Base-by-base conservation (phyloP, 75 land plant species). In the Pinus taeda region DNA sequence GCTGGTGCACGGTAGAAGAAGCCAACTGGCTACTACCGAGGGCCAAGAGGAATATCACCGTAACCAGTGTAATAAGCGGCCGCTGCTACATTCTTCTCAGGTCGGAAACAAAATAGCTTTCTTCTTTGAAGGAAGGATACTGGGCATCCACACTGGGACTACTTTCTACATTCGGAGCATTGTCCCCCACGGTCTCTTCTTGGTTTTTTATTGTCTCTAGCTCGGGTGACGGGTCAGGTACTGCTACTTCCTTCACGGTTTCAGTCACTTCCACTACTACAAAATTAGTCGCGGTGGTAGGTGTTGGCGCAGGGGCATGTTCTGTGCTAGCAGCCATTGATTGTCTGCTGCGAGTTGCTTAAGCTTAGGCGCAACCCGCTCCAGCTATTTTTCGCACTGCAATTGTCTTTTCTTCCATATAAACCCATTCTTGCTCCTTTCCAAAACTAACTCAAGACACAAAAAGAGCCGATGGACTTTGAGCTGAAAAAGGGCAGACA, bases 41-140 rank as follows among this genome's bases (percentile, higher is more conserved):
- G 62, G 0, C 62, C 20, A 60, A 20, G 2, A 49, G 53, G 9
- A 49, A 49, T 49, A 49, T 49, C 53, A 49, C 53, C 12, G 11
- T 49, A 49, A 49, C 11, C 53, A 49, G 12, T 8, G 53, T 49
- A 49, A 49, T 49, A 49, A 9, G 53, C 53, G 53, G 53, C 11
- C 8, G 53, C 53, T 49, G 53, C 53, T 49, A 11, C 53, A 49
- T 49, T 49, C 53, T 49, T 49, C 53, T 49, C 53, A 95, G 83
- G 56, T 81, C 74, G 66, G 90, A 76, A 57, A 88, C 58, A 76
- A 86, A 79, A 88, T 95, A 90, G 71, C 89, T 76, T 85, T 95
- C 98, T 67, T 91, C 98, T 73, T 86, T 88, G 87, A 93, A 91
- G 33, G 84, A 78, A 49, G 95, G 15, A 6, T 18, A 30, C 59